Conservation (phyloP, 1,284 basidiomycete species). For the Cryptococcus sp. region DNA sequence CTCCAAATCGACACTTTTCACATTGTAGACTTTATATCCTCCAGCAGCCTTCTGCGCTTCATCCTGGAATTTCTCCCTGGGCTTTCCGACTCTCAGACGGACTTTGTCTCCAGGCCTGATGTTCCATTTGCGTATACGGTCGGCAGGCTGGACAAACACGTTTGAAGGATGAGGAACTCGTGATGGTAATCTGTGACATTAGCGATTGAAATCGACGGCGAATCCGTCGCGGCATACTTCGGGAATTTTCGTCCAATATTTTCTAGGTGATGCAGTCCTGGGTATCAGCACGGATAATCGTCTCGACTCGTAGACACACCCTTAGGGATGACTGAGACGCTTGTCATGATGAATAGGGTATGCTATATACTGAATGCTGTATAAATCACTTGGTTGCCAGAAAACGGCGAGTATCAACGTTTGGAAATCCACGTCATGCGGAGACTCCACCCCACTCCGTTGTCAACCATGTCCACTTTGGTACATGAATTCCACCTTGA, state of each 20-base stretch:
- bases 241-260: background rate
- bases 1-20: conserved; percentile 36
- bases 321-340: conserved; percentile 5
- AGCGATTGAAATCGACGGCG: background rate
- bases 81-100: conserved; percentile 37
- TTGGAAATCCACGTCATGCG: background rate
- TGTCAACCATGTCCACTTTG: background rate
- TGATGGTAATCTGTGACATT: conserved; percentile 21
- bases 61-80: conserved; percentile 36
- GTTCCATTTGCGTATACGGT: conserved; percentile 43
- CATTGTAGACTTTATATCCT: conserved; percentile 41
- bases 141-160: conserved; percentile 28
- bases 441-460: conserved; percentile 5
- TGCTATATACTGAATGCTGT: background rate
- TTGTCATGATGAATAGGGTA: background rate
- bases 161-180: conserved; percentile 29
- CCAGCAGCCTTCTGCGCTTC: conserved; percentile 19
- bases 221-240: background rate
- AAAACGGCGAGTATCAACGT: too few species aligned
- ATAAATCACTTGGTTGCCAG: too few species aligned
- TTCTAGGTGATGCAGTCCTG: conserved; percentile 36
- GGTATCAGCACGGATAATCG: background rate
- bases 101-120: conserved; percentile 43
- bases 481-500: background rate
- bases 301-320: background rate